Evolutionary conservation across 768 basidiomycete species (phyloP).

Genomic region (Trametopsis cervina): DNA sequence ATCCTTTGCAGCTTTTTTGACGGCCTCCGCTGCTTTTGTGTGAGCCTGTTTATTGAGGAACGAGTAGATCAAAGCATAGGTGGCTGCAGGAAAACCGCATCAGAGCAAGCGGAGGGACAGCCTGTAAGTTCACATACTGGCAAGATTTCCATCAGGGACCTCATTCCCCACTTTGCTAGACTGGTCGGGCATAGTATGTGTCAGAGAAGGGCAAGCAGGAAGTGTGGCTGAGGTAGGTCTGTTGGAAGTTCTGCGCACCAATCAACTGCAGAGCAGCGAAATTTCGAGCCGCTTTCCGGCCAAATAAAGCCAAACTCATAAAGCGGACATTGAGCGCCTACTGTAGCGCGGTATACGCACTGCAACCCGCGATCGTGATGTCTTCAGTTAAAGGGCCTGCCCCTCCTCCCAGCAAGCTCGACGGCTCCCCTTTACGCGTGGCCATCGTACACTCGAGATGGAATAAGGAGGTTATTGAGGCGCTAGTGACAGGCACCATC

Average conservation of each 20-base stretch:
- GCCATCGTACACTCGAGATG: conserved; percentile 96
- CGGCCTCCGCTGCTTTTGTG: conserved; percentile 60
- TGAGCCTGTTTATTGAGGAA: conserved; percentile 66
- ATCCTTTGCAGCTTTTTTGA: conserved; percentile 68
- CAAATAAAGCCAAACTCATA: conserved; percentile 13
- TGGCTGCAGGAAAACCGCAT: conserved; percentile 34
- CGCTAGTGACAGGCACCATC: conserved; percentile 75
- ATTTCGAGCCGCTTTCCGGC: too few species aligned
- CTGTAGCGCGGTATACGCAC: too few species aligned
- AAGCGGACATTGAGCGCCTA: conserved; percentile 7
- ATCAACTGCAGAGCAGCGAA: too few species aligned
- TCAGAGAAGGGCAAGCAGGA: too few species aligned
- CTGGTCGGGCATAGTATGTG: not conserved
- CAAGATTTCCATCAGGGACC: not conserved
- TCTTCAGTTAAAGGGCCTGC: conserved; percentile 71
- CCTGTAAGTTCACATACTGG: not conserved
- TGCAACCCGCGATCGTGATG: conserved; percentile 12
- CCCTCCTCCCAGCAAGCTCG: conserved; percentile 52
- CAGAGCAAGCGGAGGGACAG: not conserved
- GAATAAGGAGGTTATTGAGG: conserved; percentile 85
- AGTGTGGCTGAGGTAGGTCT: too few species aligned
- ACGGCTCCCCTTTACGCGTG: conserved; percentile 76
- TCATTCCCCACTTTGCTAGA: not conserved
- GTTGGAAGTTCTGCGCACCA: too few species aligned
- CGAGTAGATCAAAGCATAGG: conserved; percentile 69